Evolutionary conservation across 495 filamentous ascomycete species (phyloP), one percentile per base, ranked within the genome.

Genomic region (Penicillium odoratum): DNA sequence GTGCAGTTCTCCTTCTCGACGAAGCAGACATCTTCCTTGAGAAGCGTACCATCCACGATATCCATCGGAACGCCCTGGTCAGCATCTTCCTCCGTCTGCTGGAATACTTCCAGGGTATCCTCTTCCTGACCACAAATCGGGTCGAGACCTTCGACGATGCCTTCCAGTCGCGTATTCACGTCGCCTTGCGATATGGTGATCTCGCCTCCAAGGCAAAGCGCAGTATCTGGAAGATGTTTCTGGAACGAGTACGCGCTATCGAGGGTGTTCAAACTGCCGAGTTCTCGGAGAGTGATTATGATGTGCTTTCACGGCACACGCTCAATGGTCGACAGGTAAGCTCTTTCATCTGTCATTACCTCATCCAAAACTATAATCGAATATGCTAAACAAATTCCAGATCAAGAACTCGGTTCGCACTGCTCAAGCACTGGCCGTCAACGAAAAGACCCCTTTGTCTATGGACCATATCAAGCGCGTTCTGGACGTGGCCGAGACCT

Each of bases 391-490:
- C 59, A 11, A 40, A 29, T 50, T 2, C 54, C 50, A 88, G 87
- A 97, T 97, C 81, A 97, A 97, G 77, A 96, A 97, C 70, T 89
- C 87, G 5, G 88, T 96, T 44, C 83, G 90, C 51, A 93, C 91
- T 3, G 90, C 92, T 1, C 92, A 96, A 69, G 88, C 88, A 0
- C 79, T 96, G 13, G 92, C 92, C 4, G 83, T 94, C 56, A 89
- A 91, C 60, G 89, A 92, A 68, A 77, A 77, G 40, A 80, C 85
- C 40, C 79, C 80, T 1, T 78, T 96, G 6, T 80, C 82, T 2
- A 92, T 96, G 87, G 82, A 84, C 44, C 90, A 96, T 67, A 91
- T 96, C 73, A 86, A 85, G 61, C 82, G 87, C 49, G 90, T 95
- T 16, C 81, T 96, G 3, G 87, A 91, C 31, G 90, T 95, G 3